Evolutionary conservation across 345 rosid genomes (phyloP), one percentile per base, ranked within the genome.

Genomic region (Salix dunnii): DNA sequence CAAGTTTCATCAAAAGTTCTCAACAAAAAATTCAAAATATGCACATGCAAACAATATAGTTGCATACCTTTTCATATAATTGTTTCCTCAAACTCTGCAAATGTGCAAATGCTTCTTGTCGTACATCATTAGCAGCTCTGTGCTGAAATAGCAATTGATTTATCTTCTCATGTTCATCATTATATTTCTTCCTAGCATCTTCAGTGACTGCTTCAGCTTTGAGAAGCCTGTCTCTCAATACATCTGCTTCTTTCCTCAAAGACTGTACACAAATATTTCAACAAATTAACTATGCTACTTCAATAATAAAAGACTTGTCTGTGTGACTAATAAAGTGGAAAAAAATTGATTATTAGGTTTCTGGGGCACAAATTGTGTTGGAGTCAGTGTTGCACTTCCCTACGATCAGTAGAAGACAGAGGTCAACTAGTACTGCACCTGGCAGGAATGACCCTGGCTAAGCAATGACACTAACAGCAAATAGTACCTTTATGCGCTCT

Each of bases 401-500:
- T 46, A 14, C 1, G 13, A 46, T 46, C 49, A 46, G 49, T 46
- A 46, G 18, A 46, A 14, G 49, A 46, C 16, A 46, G 49, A 4
- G 3, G 49, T 46, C 49, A 46, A 46, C 49, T 46, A 18, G 49
- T 46, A 46, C 18, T 46, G 49, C 16, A 46, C 49, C 49, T 14
- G 6, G 49, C 49, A 0, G 49, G 13, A 46, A 46, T 46, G 16
- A 46, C 49, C 18, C 49, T 14, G 13, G 18, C 10, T 20, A 67
- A 55, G 70, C 3, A 60, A 67, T 2, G 53, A 58, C 16, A 68
- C 36, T 35, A 68, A 49, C 35, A 38, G 53, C 66, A 72, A 69
- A 60, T n/a, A n/a, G 75, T 86, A 92, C 98, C 97, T 90, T 90
- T 84, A 92, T 58, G 65, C 82, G 87, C 83, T 87, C 92, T 81